Conservation (phyloP, 2,329 filamentous ascomycete species). For the Penicillium corylophilum region DNA sequence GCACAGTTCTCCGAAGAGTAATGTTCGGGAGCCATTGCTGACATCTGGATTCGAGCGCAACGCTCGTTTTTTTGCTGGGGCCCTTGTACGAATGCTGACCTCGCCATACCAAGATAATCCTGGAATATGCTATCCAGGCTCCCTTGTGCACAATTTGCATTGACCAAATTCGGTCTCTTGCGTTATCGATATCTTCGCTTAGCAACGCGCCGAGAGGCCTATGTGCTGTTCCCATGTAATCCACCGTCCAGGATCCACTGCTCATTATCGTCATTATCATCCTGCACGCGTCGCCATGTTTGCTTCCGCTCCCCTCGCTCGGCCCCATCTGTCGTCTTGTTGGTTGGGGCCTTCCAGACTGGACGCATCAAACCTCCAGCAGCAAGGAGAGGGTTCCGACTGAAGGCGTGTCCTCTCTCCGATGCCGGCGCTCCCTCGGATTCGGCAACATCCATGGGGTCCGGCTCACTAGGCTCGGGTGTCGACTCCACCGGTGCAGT, state of each 20-base stretch:
- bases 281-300: slow-evolving; percentile 49
- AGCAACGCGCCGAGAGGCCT: background rate
- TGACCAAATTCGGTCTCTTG: background rate
- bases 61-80: background rate
- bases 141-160: background rate
- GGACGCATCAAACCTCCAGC: slow-evolving; percentile 46
- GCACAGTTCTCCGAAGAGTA: background rate
- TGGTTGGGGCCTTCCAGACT: slow-evolving; percentile 43
- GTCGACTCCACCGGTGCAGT: slow-evolving; percentile 33
- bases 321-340: slow-evolving; percentile 20
- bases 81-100: background rate
- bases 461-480: slow-evolving; percentile 18
- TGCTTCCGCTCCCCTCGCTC: slow-evolving; percentile 37
- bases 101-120: background rate
- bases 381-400: slow-evolving; percentile 45
- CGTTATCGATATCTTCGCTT: background rate
- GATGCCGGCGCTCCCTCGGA: slow-evolving; percentile 9
- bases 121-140: background rate
- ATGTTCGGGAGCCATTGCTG: background rate
- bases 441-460: slow-evolving; percentile 10
- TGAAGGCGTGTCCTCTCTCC: slow-evolving; percentile 37
- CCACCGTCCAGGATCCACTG: slow-evolving; percentile 50
- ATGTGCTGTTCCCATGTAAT: slow-evolving; percentile 34
- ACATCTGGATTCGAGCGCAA: background rate
- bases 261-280: slow-evolving; percentile 49